Base-by-base conservation (phyloP, 139 green algal genomes). In the Raphidocelis subcapitata region DNA sequence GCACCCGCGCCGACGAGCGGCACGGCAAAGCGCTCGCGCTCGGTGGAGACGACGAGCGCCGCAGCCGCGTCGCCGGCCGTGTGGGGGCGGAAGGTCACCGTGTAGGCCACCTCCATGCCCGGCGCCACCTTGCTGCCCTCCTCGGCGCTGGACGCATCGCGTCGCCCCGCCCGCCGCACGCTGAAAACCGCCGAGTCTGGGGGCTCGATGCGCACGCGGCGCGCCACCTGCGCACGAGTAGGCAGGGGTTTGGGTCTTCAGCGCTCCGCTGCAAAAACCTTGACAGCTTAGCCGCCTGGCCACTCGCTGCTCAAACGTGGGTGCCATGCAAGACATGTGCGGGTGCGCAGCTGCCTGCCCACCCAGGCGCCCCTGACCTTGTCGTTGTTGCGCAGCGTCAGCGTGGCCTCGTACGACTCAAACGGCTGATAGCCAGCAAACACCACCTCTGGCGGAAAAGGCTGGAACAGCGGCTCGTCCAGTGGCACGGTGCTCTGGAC, bases 351-450 rank as follows among this genome's bases (percentile, higher is more conserved):
- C n/a, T n/a, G n/a, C n/a, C n/a, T n/a, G n/a, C n/a, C n/a, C n/a
- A 49, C 41, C 41, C 41, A 49, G 41, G 8, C 41, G 41, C 41
- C 41, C 41, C 41, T 12, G 66, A 92, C 88, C 31, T 67, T 82
- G 79, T 96, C 91, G 62, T 94, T 92, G 82, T 96, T 96, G 35
- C 91, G 82, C 29, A 96, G 74, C 12, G 69, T 84, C 37, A 96
- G 73, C 8, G 67, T 68, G 2, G 80, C 76, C 51, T 89, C 75
- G 57, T 92, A 92, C 29, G 65, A 74, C 29, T 89, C 69, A 72
- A 90, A 91, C 1, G 85, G 60, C 62, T 90, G 67, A 55, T 92
- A 94, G 15, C 68, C 64, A 37, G 86, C 69, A 49, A 94, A 96
- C 0, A 76, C 72, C 0, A 94, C 69, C 61, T 90, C 80, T 59